These are phyloP conservation scores for Tetrahymena elliotti DNA, from an alignment of 73 alveolate genomes.

Conservation along the genomic window DNA sequence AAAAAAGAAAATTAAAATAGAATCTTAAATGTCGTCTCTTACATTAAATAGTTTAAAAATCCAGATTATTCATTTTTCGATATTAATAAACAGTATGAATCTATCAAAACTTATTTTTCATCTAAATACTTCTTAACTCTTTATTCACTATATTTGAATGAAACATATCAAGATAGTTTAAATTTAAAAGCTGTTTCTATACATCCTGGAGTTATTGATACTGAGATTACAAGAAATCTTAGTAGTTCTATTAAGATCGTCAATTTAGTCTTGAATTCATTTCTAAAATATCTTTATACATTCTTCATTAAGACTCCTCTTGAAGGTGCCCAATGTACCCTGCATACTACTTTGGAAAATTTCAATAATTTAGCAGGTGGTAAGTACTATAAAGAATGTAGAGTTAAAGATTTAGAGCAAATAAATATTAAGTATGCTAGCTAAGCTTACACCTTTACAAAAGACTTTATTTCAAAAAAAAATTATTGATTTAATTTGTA, in stretches of 20 bases:
- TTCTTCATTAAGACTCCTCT: slow-evolving; percentile 16
- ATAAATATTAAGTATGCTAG: background rate
- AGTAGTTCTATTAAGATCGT: background rate
- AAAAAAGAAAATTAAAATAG: slow-evolving; percentile 6
- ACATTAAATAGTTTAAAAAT: background rate
- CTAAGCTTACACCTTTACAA: background rate
- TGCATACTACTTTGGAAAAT: background rate
- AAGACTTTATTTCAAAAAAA: background rate
- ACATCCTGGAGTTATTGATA: slow-evolving; percentile 37
- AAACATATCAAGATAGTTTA: background rate
- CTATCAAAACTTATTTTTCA: background rate
- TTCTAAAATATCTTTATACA: background rate
- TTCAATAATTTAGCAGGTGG: background rate
- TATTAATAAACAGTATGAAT: background rate
- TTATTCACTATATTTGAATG: background rate
- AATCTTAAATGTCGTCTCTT: slow-evolving; percentile 7
- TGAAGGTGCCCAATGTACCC: slow-evolving; percentile 18
- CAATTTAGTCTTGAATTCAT: background rate
- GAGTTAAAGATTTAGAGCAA: background rate
- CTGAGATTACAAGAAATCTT: background rate
- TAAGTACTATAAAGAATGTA: slow-evolving; percentile 9
- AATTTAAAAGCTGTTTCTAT: background rate
- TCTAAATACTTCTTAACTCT: slow-evolving; percentile 9
- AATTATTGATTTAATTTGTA: background rate
- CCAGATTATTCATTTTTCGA: background rate